phyloP scores from a whole-genome alignment of 495 filamentous ascomycete species.

The Trichoderma gamsii region DNA sequence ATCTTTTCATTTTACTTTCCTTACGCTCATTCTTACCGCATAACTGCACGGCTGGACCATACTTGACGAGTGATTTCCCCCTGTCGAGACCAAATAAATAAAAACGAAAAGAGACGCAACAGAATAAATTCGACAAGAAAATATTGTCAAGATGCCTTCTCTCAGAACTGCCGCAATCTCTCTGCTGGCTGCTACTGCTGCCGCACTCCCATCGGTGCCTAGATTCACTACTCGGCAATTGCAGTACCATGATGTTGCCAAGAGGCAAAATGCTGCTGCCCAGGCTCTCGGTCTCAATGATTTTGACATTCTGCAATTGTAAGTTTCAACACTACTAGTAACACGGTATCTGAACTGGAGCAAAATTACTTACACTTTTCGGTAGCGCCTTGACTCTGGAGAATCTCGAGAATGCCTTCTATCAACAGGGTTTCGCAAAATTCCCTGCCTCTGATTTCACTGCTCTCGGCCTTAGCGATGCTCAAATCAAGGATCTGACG shows the following conservation, averaged over 20 bases:
- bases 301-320: slow-evolving; percentile 69
- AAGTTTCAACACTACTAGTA: slow-evolving; percentile 25
- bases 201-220: slow-evolving; percentile 40
- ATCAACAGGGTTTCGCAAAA: slow-evolving; percentile 54
- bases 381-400: slow-evolving; percentile 57
- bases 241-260: slow-evolving; percentile 40
- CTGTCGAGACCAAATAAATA: slow-evolving; percentile 18
- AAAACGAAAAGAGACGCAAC: slow-evolving; percentile 23
- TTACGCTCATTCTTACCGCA: slow-evolving; percentile 39
- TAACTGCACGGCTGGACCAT: slow-evolving; percentile 43
- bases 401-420: slow-evolving; percentile 58
- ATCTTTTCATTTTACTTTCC: slow-evolving; percentile 22
- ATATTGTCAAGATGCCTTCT: slow-evolving; percentile 41
- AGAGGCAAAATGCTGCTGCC: slow-evolving; percentile 48
- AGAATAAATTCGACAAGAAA: slow-evolving; percentile 18
- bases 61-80: slow-evolving; percentile 15
- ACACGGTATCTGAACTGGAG: neutral
- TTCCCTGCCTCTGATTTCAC: slow-evolving; percentile 44
- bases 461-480: slow-evolving; percentile 31
- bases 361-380: slow-evolving; percentile 21
- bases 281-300: slow-evolving; percentile 50
- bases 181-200: slow-evolving; percentile 37
- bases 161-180: slow-evolving; percentile 33
- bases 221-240: slow-evolving; percentile 37
- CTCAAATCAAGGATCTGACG: slow-evolving; percentile 33